These are phyloP conservation scores for Neofusicoccum cordaticola DNA, from an alignment of 2,329 filamentous ascomycete genomes.

Conservation along the genomic window DNA sequence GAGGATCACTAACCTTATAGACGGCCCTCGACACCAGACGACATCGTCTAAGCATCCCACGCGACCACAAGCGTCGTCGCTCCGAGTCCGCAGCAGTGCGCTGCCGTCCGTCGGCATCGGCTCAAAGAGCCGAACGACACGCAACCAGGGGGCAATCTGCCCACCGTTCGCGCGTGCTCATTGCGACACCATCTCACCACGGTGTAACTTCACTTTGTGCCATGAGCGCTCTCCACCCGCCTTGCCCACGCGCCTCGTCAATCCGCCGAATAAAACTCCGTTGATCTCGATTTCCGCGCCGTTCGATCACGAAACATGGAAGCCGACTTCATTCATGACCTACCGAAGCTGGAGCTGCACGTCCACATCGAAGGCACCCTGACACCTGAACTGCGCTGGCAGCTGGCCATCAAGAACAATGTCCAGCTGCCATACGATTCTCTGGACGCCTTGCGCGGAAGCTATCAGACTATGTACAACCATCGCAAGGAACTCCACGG, in stretches of 20 bases:
- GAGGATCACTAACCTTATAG: slow-evolving; percentile 3
- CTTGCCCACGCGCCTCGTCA: background rate
- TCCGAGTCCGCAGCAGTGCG: background rate
- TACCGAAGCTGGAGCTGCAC: slow-evolving; percentile 49
- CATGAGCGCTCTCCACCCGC: background rate
- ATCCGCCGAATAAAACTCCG: background rate
- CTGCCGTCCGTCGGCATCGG: background rate
- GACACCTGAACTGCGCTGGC: slow-evolving; percentile 42
- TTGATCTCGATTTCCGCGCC: background rate
- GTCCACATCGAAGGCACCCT: slow-evolving; percentile 49
- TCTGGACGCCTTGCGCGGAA: background rate
- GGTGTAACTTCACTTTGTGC: background rate
- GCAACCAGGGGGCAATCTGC: background rate
- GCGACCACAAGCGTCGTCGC: background rate
- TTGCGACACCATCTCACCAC: background rate
- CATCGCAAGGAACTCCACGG: slow-evolving; percentile 21
- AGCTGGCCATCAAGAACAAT: slow-evolving; percentile 40
- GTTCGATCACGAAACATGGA: background rate
- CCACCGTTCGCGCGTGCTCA: background rate
- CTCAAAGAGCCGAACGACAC: background rate
- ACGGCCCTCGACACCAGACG: background rate
- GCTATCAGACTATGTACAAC: slow-evolving; percentile 21
- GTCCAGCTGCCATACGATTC: slow-evolving; percentile 4
- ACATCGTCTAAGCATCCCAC: background rate
- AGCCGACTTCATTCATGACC: slow-evolving; percentile 13